These are phyloP conservation scores for Picochlorum sp. DNA, from an alignment of 139 green algal species.

Conservation along the genomic window DNA sequence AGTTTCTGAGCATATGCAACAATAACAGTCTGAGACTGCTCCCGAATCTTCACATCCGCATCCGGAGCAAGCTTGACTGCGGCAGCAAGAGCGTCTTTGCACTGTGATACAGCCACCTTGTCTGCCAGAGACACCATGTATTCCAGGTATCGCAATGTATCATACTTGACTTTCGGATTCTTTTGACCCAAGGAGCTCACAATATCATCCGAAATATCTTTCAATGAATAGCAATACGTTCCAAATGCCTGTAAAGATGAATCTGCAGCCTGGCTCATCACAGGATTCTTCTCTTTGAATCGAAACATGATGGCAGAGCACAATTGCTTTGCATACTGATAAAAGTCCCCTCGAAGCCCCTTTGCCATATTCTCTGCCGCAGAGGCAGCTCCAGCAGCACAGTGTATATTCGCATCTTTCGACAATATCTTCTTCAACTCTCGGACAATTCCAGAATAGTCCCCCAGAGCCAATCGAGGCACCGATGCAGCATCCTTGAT, in stretches of 20 bases:
- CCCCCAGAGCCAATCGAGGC: conserved; percentile 23
- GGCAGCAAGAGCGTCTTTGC: conserved; percentile 34
- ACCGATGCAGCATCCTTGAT: conserved; percentile 11
- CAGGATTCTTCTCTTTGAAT: conserved; percentile 84
- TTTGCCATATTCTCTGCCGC: conserved; percentile 9
- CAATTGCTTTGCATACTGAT: conserved; percentile 26
- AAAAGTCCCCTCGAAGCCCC: conserved; percentile 59
- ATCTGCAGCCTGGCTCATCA: conserved; percentile 43
- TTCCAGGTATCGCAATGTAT: conserved; percentile 53
- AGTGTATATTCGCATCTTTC: conserved; percentile 78
- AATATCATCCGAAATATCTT: conserved; percentile 64
- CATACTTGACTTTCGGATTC: conserved; percentile 68
- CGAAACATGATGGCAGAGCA: conserved; percentile 64
- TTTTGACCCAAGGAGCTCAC: conserved; percentile 54
- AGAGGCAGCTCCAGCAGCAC: conserved; percentile 55
- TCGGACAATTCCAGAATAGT: conserved; percentile 23
- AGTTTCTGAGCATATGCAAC: conserved; percentile 58
- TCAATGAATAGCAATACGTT: conserved; percentile 54
- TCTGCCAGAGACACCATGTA: conserved; percentile 21
- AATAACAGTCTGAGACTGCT: conserved; percentile 58
- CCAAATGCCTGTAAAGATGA: conserved; percentile 45
- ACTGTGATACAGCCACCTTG: conserved; percentile 14
- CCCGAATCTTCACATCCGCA: conserved; percentile 53
- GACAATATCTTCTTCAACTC: conserved; percentile 74
- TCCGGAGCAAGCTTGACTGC: conserved; percentile 61